Conservation (phyloP, 495 filamentous ascomycete genomes). For the Cercophora samala region DNA sequence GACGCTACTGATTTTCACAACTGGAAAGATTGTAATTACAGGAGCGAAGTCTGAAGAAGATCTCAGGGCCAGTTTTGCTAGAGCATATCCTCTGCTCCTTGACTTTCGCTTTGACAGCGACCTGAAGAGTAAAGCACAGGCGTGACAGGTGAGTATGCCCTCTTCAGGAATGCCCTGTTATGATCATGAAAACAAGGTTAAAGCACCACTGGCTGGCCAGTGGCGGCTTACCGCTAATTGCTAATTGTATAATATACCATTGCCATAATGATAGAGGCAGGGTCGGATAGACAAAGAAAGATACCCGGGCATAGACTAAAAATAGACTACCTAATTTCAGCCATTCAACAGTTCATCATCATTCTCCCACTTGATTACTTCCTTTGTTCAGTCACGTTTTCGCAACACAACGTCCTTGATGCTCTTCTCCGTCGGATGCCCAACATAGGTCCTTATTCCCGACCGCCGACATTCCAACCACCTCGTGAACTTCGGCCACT, state of each 20-base stretch:
- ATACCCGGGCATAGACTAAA: neutral
- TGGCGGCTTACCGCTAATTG: neutral
- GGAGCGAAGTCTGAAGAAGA: slow-evolving; percentile 91
- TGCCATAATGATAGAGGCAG: neutral
- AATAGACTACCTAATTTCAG: neutral
- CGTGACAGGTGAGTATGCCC: neutral
- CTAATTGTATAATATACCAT: neutral
- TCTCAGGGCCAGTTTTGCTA: slow-evolving; percentile 86
- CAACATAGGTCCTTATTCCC: neutral
- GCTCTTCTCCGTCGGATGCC: neutral
- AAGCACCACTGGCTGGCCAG: neutral
- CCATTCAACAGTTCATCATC: neutral
- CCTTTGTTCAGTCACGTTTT: neutral
- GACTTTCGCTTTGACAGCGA: slow-evolving; percentile 7
- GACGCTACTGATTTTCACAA: slow-evolving; percentile 21
- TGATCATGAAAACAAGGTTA: neutral
- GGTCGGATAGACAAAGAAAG: neutral
- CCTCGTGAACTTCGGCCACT: neutral
- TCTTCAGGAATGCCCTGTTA: neutral
- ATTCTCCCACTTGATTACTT: neutral
- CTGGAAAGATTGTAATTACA: slow-evolving; percentile 93
- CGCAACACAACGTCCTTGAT: neutral
- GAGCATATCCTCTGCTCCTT: slow-evolving; percentile 87
- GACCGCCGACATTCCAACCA: neutral
- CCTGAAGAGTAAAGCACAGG: neutral